A percentile compares a stretch with the other conserved stretches of the same genome.
phyloP scores from a whole-genome alignment of 2,329 filamentous ascomycete genomes.

The Sclerotinia nivalis region DNA sequence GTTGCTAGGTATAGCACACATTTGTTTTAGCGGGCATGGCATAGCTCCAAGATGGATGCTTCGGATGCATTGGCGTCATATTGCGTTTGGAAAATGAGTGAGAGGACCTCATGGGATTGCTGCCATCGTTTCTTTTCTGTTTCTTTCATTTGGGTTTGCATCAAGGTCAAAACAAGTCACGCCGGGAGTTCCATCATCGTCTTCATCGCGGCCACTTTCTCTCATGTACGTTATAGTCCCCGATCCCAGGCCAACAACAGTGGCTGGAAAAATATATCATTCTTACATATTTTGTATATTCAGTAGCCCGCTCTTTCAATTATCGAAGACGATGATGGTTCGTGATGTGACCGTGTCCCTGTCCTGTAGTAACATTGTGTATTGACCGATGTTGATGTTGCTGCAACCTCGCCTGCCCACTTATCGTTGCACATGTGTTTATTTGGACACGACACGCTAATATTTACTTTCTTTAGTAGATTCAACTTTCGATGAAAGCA shows the following conservation, averaged over 20 bases:
- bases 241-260: conserved; percentile 42
- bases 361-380: conserved; percentile 36
- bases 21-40: conserved; percentile 52
- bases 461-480: conserved; percentile 50
- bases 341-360: conserved; percentile 49
- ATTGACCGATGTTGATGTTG: conserved; percentile 46
- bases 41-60: conserved; percentile 44
- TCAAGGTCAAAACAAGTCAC: conserved; percentile 33
- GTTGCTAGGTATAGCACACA: conserved; percentile 39
- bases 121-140: conserved; percentile 33
- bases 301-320: conserved; percentile 40
- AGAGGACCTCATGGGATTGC: conserved; percentile 36
- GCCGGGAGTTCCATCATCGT: conserved; percentile 70
- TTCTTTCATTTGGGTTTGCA: conserved; percentile 34
- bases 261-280: conserved; percentile 54
- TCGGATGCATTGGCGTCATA: conserved; percentile 41
- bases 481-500: conserved; percentile 57
- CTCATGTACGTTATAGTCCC: conserved; percentile 66
- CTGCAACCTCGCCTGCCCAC: conserved; percentile 29
- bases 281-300: conserved; percentile 45
- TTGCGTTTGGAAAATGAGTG: conserved; percentile 35
- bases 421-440: not conserved
- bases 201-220: conserved; percentile 54
- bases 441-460: conserved; percentile 29
- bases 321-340: conserved; percentile 62